Evolutionary conservation across 805 yeast species (phyloP), one percentile per base, ranked within the genome.

Genomic region (Cyberlindnera saturnus): DNA sequence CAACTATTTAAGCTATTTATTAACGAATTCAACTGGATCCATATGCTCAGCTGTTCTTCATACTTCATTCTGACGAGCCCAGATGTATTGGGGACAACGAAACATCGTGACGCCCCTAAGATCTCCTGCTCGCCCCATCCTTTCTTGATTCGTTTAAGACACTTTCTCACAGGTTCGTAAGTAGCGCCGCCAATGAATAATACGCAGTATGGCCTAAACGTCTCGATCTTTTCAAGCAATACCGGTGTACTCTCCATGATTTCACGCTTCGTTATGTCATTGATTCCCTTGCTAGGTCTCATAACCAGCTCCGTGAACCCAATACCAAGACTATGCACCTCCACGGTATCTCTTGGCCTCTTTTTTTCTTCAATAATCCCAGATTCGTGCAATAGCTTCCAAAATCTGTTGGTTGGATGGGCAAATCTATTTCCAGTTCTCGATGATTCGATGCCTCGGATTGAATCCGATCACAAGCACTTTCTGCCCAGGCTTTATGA

Each of bases 121-220:
- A 5, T 23, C 33, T 14, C 41, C 44, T 10, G 36, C 28, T 36
- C 65, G 74, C 0, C 91, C 93, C 79, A 82, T 19, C 56, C 46
- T 6, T 52, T 49, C 29, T 59, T 52, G 33, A 57, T 55, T 17
- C 68, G 66, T 6, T 32, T 30, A 13, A 38, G 16, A 62, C 45
- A 41, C 51, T 65, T 69, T 40, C 74, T 67, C 0, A 84, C 60
- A 3, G 72, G 59, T 42, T 81, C 86, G 87, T 88, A 84, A 6
- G 84, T 81, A 0, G 88, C 88, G 51, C 82, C 81, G 1, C 93
- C 93, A 4, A 84, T 76, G 18, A 85, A 61, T 30, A 83, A 80
- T 0, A 81, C 63, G 30, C 66, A 63, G 26, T 58, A 50, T 0
- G 85, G 78, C 1, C 57, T 43, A 28, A 65, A 47, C 1, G 32